Evolutionary conservation across 228 moss, liverwort and hornwort species (phyloP).

Genomic region (Sphagnum magellanicum): DNA sequence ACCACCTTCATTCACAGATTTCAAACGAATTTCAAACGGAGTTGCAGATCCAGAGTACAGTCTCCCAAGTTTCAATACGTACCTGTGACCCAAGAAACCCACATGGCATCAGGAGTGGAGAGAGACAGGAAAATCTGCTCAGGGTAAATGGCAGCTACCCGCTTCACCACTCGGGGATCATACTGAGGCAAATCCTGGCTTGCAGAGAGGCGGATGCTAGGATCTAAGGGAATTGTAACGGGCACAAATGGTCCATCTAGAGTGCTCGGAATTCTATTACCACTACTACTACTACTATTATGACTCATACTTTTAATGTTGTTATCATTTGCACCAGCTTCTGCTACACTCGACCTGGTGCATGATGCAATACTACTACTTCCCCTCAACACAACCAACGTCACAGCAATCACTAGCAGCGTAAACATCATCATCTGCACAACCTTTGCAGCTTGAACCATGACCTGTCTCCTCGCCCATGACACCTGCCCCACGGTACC

Average conservation of each 20-base stretch:
- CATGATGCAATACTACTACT: too few species aligned
- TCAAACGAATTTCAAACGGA: neutral
- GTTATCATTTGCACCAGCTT: too few species aligned
- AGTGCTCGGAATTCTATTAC: constrained; percentile 43
- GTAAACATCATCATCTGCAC: too few species aligned
- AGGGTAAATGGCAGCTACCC: constrained; percentile 57
- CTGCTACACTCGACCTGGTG: too few species aligned
- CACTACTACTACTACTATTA: too few species aligned
- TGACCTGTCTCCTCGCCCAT: too few species aligned
- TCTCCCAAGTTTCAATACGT: neutral
- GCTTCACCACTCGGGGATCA: constrained; percentile 71
- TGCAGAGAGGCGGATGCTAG: constrained; percentile 21
- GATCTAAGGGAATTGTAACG: constrained; percentile 47
- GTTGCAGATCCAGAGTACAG: neutral
- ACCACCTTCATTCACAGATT: neutral
- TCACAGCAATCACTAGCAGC: too few species aligned
- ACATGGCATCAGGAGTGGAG: constrained; percentile 83
- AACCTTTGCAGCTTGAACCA: too few species aligned
- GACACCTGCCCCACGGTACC: too few species aligned
- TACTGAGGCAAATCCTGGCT: constrained; percentile 67
- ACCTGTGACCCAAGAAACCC: constrained; percentile 98
- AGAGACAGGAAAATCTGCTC: constrained; percentile 79
- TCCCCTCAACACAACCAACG: too few species aligned
- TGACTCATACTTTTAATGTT: too few species aligned
- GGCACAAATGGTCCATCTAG: constrained; percentile 80